Evolutionary conservation across 345 rosid species (phyloP), one percentile per base, ranked within the genome.

Genomic region (Eucalyptus virginea): DNA sequence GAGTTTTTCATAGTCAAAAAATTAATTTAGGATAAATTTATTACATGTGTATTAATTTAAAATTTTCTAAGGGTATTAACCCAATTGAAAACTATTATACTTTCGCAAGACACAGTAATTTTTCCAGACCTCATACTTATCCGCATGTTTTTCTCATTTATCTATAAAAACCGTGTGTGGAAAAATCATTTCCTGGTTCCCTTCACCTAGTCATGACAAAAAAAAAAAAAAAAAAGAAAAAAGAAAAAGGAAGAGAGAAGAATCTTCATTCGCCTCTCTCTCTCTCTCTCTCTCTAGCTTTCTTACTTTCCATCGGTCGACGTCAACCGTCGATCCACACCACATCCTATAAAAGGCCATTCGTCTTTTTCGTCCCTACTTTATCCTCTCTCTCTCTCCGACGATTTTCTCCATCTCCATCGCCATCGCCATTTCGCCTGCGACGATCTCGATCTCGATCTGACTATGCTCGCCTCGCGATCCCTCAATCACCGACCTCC

Each of bases 21-120:
- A 52, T 52, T 52, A 52, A 3, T 18, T 52, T 52, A 0, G 1
- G 2, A 3, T 19, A 52, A 52, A 52, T 8, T 52, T 52, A 52
- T 52, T n/a, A n/a, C n/a, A n/a, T n/a, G n/a, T 3, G 1, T 52
- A 52, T 0, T 0, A 0, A 8, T 58, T 26, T 58, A 3, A 1
- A 24, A 9, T 56, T 2, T 56, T 51, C 9, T 49, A 49, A 49
- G 9, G 23, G 0, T 51, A 51, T 7, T 6, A 51, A 51, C 9
- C 23, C 9, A 52, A 19, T 52, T 8, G 11, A 52, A 52, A 52
- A 52, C 4, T 52, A 4, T 52, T 52, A 52, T 4, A 52, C 11
- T 52, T 52, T 52, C 5, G 58, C 58, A 8, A 4, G 58, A 52
- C 11, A 52, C 58, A 4, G 8, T 21, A 2, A 19, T 52, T 21